These are phyloP conservation scores for Pisolithus orientalis DNA, from an alignment of 768 basidiomycete species.

Conservation along the genomic window DNA sequence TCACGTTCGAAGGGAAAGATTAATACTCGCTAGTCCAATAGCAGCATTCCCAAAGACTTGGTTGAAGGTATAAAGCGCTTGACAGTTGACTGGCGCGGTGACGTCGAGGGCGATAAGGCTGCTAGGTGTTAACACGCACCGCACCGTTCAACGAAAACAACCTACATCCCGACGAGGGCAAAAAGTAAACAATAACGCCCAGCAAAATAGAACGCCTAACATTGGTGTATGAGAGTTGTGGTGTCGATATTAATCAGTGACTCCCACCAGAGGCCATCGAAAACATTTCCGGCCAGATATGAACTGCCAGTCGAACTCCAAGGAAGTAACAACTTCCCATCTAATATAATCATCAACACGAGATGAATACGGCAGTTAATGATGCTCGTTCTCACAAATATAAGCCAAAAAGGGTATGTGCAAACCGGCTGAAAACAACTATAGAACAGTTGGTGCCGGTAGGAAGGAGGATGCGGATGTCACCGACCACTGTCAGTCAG, in stretches of 20 bases:
- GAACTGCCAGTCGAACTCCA: conserved; percentile 61
- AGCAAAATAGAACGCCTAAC: conserved; percentile 61
- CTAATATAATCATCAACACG: conserved; percentile 25
- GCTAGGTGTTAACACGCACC: background rate
- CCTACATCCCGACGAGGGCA: conserved; percentile 66
- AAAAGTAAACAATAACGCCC: conserved; percentile 62
- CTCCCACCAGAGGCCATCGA: conserved; percentile 60
- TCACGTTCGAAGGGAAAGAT: conserved; percentile 63
- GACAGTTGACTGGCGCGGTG: conserved; percentile 55
- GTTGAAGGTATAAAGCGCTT: conserved; percentile 64
- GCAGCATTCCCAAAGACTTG: conserved; percentile 59
- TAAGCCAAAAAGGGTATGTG: conserved; percentile 53
- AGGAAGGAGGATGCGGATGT: background rate
- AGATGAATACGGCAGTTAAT: conserved; percentile 5
- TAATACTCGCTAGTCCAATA: conserved; percentile 66
- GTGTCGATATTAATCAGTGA: background rate
- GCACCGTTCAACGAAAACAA: conserved; percentile 2
- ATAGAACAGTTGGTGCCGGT: conserved; percentile 5
- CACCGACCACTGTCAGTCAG: conserved; percentile 40
- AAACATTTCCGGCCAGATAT: conserved; percentile 51
- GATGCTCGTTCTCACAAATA: conserved; percentile 43
- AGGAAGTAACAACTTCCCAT: conserved; percentile 62
- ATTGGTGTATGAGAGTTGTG: background rate
- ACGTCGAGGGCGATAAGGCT: conserved; percentile 58
- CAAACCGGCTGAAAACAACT: conserved; percentile 42